These are phyloP conservation scores for Suaeda aralocaspica DNA, from an alignment of 148 eudicot genomes.

Conservation along the genomic window DNA sequence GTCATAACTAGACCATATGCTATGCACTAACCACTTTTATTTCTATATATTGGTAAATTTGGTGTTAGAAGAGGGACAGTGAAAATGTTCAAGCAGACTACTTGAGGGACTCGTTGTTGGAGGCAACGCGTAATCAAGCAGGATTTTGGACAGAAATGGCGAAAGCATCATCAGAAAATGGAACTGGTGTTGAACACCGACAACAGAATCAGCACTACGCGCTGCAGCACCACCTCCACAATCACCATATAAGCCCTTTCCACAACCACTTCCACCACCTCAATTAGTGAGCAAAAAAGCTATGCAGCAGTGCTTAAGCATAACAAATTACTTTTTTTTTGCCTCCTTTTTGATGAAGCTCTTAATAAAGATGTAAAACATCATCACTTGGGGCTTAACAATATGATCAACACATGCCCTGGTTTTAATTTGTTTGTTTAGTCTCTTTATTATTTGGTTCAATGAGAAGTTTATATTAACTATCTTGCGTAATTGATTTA, in stretches of 20 bases:
- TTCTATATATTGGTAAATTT: neutral
- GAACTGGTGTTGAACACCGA: slow-evolving; percentile 26
- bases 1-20: too few relatives aligned
- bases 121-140: slow-evolving; percentile 58
- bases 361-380: slow-evolving; percentile 19
- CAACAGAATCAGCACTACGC: slow-evolving; percentile 20
- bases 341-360: neutral
- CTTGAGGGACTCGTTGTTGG: slow-evolving; percentile 70
- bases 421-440: slow-evolving; percentile 1
- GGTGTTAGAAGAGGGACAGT: slow-evolving; percentile 55
- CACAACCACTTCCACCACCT: slow-evolving; percentile 40
- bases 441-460: slow-evolving; percentile 1
- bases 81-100: slow-evolving; percentile 73
- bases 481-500: too few relatives aligned
- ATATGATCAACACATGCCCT: neutral
- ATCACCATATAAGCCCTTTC: slow-evolving; percentile 35
- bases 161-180: slow-evolving; percentile 29
- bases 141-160: slow-evolving; percentile 47
- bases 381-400: neutral
- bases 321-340: too few relatives aligned
- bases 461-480: neutral
- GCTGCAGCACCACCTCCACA: slow-evolving; percentile 28
- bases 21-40: too few relatives aligned
- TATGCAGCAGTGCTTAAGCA: neutral
- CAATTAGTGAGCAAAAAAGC: slow-evolving; percentile 7